Conservation (phyloP, 306 rosid species). For the Vicia faba region DNA sequence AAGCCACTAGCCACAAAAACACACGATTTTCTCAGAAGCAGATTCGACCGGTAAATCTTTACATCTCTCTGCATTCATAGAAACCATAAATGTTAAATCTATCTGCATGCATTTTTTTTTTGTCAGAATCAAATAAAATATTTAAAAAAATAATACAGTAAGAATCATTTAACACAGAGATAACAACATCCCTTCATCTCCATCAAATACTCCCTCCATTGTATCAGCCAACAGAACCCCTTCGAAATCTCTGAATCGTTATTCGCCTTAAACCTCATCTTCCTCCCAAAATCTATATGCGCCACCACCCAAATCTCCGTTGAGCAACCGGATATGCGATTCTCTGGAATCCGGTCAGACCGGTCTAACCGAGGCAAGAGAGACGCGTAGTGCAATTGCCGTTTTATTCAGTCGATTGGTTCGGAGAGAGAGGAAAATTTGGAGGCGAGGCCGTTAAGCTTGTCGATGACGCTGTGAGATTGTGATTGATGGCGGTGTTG, state of each 20-base stretch:
- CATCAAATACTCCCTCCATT: too few relatives aligned
- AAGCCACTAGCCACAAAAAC: too few relatives aligned
- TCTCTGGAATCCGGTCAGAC: conserved; percentile 46
- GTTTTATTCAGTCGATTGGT: conserved; percentile 76
- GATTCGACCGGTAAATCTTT: too few relatives aligned
- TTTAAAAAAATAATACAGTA: too few relatives aligned
- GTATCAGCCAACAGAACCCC: conserved; percentile 79
- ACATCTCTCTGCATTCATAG: too few relatives aligned
- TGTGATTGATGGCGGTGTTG: background rate
- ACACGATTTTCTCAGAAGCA: too few relatives aligned
- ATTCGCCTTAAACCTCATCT: conserved; percentile 67
- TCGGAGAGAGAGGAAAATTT: conserved; percentile 61
- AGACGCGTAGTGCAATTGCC: conserved; percentile 66
- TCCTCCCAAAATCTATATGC: conserved; percentile 48
- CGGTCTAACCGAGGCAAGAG: conserved; percentile 47
- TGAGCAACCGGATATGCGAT: conserved; percentile 63
- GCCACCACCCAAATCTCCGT: conserved; percentile 77
- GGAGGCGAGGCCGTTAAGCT: conserved; percentile 36
- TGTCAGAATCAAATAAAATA: too few relatives aligned
- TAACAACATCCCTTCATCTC: too few relatives aligned
- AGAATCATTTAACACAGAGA: too few relatives aligned
- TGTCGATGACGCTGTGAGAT: background rate
- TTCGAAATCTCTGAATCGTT: conserved; percentile 86
- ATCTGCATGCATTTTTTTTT: too few relatives aligned
- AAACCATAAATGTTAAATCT: too few relatives aligned